Conservation (phyloP, 331 rosid species). For the Phaseolus coccineus region DNA sequence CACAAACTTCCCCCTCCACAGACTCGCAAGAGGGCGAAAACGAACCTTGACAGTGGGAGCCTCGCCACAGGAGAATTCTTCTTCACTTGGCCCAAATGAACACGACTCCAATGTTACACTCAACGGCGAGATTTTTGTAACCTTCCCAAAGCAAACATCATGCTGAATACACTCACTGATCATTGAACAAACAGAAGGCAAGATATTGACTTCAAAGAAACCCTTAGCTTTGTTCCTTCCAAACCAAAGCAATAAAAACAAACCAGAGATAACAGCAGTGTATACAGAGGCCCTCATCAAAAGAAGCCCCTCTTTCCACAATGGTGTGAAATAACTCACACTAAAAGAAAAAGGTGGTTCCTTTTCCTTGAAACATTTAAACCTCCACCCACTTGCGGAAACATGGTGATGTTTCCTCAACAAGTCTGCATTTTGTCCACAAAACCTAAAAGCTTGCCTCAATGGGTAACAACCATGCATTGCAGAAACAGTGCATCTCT, state of each 20-base stretch:
- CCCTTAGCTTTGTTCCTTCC: conserved; percentile 75
- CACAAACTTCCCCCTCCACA: conserved; percentile 89
- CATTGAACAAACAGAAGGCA: conserved; percentile 83
- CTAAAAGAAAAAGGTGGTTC: conserved; percentile 62
- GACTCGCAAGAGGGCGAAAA: conserved; percentile 76
- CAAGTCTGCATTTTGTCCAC: conserved; percentile 70
- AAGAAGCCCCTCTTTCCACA: conserved; percentile 79
- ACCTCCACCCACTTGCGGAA: conserved; percentile 55
- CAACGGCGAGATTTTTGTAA: conserved; percentile 77
- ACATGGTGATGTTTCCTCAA: conserved; percentile 53
- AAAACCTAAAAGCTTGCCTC: conserved; percentile 59
- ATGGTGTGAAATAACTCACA: conserved; percentile 57
- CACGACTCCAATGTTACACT: conserved; percentile 88
- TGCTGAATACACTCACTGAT: conserved; percentile 77
- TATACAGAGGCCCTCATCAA: conserved; percentile 75
- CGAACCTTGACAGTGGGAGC: conserved; percentile 75
- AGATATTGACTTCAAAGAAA: conserved; percentile 67
- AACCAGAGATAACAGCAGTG: conserved; percentile 72
- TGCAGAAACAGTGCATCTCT: conserved; percentile 52
- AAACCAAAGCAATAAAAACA: conserved; percentile 81
- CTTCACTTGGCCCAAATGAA: conserved; percentile 77
- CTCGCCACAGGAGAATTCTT: conserved; percentile 93
- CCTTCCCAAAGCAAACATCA: conserved; percentile 79
- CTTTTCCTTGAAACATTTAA: conserved; percentile 67
- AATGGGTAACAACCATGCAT: conserved; percentile 55